Percentiles rank a stretch among this genome's conserved stretches.
Conservation (phyloP, 495 filamentous ascomycete genomes). For the Penicillium canariense region DNA sequence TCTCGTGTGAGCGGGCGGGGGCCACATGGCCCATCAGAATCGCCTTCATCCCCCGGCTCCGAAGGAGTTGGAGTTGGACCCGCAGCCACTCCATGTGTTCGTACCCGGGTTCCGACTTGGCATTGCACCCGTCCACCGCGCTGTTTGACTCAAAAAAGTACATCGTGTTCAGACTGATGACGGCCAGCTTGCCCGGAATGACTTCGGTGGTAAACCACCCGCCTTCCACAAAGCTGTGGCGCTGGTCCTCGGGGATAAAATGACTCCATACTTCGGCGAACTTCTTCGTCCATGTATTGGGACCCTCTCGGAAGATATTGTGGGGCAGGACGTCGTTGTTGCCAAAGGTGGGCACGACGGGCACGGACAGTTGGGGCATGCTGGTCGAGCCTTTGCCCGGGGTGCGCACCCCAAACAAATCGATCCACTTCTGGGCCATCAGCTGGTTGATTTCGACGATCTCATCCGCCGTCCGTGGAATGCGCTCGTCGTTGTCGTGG, state of each 20-base stretch:
- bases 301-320: constrained; percentile 84
- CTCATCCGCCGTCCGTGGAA: constrained; percentile 71
- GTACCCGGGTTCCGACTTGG: constrained; percentile 77
- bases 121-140: constrained; percentile 84
- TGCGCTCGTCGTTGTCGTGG: constrained; percentile 87
- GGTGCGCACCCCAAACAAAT: constrained; percentile 62
- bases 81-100: constrained; percentile 96
- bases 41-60: constrained; percentile 84
- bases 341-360: constrained; percentile 85
- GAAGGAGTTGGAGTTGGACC: constrained; percentile 82
- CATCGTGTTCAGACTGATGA: constrained; percentile 94
- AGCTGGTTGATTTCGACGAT: constrained; percentile 71
- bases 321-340: constrained; percentile 98
- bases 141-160: constrained; percentile 94
- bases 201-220: constrained; percentile 95
- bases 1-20: constrained; percentile 77
- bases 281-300: constrained; percentile 75
- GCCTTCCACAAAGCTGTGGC: constrained; percentile 85
- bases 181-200: constrained; percentile 79
- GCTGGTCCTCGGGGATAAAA: constrained; percentile 91
- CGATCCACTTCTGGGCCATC: constrained; percentile 71
- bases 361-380: constrained; percentile 60
- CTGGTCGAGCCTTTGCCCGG: constrained; percentile 38
- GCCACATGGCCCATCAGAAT: constrained; percentile 94
- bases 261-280: constrained; percentile 73